Percentiles rank a stretch among this genome's conserved stretches.
These are phyloP conservation scores for Novymonas esmeraldas DNA, from an alignment of 208 protist species.

Conservation along the genomic window DNA sequence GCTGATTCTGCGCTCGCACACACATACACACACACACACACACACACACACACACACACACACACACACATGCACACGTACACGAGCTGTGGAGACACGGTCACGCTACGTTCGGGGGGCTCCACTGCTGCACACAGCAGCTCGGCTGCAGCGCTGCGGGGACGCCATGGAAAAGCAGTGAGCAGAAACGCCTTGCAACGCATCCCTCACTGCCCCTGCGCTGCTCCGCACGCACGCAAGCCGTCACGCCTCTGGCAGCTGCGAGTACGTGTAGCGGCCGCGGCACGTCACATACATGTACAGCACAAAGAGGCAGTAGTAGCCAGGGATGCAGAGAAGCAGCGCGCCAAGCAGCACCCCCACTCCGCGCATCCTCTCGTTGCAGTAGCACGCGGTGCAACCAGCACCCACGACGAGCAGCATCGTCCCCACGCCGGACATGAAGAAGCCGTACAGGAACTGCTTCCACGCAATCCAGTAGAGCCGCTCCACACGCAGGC, in stretches of 20 bases:
- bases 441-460: constrained; percentile 65
- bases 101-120: too few relatives aligned
- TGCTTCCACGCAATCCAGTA: constrained; percentile 78
- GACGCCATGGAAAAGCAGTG: too few relatives aligned
- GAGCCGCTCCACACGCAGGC: constrained; percentile 63
- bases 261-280: constrained; percentile 48
- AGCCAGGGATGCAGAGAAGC: constrained; percentile 67
- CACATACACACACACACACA: too few relatives aligned
- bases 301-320: constrained; percentile 67
- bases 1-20: too few relatives aligned
- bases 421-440: constrained; percentile 62
- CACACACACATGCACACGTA: background rate
- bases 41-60: background rate
- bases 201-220: too few relatives aligned
- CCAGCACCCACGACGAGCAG: constrained; percentile 44
- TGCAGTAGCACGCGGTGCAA: constrained; percentile 28
- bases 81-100: too few relatives aligned
- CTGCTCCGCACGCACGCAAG: too few relatives aligned
- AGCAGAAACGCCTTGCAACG: too few relatives aligned
- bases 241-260: constrained; percentile 47
- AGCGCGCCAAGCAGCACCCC: constrained; percentile 49
- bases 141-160: too few relatives aligned
- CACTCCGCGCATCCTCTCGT: constrained; percentile 43
- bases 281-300: constrained; percentile 63
- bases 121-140: too few relatives aligned